A percentile compares a stretch with the other conserved stretches of the same genome.
Evolutionary conservation across 1,139 yeast genomes (phyloP).

Genomic region (Petasospora rhodanensis): DNA sequence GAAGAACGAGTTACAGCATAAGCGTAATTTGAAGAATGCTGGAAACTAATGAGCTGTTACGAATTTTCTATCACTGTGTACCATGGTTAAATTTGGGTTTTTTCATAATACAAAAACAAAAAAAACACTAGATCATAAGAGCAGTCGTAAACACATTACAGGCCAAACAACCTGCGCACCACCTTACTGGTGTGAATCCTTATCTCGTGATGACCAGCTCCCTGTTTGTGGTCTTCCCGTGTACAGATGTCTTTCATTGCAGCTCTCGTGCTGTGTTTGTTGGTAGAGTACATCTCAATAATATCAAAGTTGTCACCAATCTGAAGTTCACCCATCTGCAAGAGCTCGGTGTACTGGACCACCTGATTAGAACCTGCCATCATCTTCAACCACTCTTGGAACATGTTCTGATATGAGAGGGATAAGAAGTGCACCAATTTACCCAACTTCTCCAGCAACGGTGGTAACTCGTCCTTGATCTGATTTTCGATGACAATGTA

Average conservation of each 20-base stretch:
- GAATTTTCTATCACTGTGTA: not conserved
- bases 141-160: no score
- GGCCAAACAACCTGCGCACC: constrained; percentile 32
- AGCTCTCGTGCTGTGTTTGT: constrained; percentile 27
- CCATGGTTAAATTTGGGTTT: no score
- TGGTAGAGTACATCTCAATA: constrained; percentile 28
- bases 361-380: constrained; percentile 28
- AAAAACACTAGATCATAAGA: no score
- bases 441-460: constrained; percentile 19
- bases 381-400: constrained; percentile 27
- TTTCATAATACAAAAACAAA: no score
- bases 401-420: constrained; percentile 22
- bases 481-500: constrained; percentile 26
- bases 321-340: constrained; percentile 14
- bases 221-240: no score
- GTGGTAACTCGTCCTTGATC: constrained; percentile 30
- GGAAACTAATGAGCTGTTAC: not conserved
- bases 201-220: constrained; percentile 1
- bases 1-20: constrained; percentile 84
- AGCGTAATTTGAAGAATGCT: constrained; percentile 57
- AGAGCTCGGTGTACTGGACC: constrained; percentile 22
- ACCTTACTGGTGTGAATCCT: constrained; percentile 26
- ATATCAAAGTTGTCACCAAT: constrained; percentile 33
- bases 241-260: constrained; percentile 29
- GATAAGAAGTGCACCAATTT: constrained; percentile 20